phyloP scores from a whole-genome alignment of 352 stramenopile species.

The Elongisporangium prolatum region DNA sequence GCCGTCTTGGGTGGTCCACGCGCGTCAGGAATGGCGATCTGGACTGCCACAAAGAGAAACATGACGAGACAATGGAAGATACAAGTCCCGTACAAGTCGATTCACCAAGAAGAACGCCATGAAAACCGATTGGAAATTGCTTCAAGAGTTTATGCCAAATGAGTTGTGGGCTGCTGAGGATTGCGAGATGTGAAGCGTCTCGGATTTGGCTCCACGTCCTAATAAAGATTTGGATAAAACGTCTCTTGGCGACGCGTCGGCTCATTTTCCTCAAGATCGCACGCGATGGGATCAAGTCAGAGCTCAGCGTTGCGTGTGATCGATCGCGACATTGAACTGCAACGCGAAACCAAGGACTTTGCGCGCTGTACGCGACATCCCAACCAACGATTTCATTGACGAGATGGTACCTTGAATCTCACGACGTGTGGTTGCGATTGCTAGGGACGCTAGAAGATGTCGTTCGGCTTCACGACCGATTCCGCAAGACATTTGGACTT shows the following conservation, averaged over 20 bases:
- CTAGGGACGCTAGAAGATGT: conserved; percentile 71
- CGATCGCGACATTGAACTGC: conserved; percentile 57
- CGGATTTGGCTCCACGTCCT: neutral
- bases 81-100: too few relatives aligned
- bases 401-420: neutral
- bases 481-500: conserved; percentile 72
- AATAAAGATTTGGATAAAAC: neutral
- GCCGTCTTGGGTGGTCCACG: neutral
- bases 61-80: neutral
- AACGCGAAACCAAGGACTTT: conserved; percentile 74
- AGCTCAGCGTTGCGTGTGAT: conserved; percentile 34
- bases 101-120: too few relatives aligned
- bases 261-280: neutral
- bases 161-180: neutral
- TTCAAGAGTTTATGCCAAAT: too few relatives aligned
- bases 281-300: neutral
- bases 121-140: too few relatives aligned
- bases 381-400: neutral
- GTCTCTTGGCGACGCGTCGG: neutral
- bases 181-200: neutral
- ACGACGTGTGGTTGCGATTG: neutral
- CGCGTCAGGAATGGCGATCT: neutral
- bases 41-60: neutral
- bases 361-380: conserved; percentile 43
- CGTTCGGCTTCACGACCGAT: conserved; percentile 47